phyloP scores from a whole-genome alignment of 305 asterid species.

The Solanum hybrid region DNA sequence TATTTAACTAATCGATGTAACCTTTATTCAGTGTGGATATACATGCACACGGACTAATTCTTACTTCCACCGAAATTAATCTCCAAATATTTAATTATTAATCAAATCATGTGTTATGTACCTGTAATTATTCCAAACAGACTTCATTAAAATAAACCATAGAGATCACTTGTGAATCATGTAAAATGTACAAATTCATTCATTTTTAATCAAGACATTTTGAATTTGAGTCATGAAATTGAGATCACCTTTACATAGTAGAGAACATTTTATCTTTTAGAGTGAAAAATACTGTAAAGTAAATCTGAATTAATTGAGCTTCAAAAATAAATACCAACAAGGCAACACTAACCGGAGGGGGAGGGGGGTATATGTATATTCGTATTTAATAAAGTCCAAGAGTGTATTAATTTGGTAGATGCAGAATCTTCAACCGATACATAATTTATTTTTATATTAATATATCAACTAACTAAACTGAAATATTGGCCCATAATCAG shows the following conservation, averaged over 20 bases:
- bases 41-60: not conserved
- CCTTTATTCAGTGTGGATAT: not conserved
- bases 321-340: not conserved
- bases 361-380: not conserved
- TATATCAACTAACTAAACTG: not conserved
- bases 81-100: not conserved
- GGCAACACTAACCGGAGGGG: not conserved
- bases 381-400: not conserved
- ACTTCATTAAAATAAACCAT: not conserved
- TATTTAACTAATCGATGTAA: not conserved
- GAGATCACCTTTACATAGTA: not conserved
- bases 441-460: not conserved
- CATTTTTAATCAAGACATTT: no score
- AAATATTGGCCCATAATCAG: not conserved
- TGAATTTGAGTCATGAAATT: not conserved
- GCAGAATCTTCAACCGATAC: not conserved
- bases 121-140: not conserved
- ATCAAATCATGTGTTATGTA: not conserved
- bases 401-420: not conserved
- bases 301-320: not conserved
- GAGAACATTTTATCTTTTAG: not conserved
- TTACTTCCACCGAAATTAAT: not conserved
- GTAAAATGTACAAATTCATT: not conserved
- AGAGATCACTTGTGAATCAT: not conserved
- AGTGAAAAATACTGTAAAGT: rapidly evolving